Base-by-base conservation (phyloP, 179 eudicot species). In the Silene noctiflora region DNA sequence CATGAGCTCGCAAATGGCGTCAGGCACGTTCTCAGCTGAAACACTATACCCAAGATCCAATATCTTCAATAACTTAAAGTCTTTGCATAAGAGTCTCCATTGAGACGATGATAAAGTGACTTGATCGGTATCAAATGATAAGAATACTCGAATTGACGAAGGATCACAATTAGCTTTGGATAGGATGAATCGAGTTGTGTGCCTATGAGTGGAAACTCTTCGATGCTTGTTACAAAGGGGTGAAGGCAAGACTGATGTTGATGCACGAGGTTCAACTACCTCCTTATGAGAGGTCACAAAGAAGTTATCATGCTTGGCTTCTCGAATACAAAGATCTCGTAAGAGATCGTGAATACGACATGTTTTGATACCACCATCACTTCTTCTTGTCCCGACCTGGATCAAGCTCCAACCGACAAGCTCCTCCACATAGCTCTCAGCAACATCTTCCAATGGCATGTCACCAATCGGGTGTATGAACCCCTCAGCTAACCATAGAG, bases 401-500 rank as follows among this genome's bases (percentile, higher is more conserved):
- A 82, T 71, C 39, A 82, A 55, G 51, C 79, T 82, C 35, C 84
- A 72, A 29, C 75, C 78, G 9, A 78, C 53, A 2, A 78, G 77
- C 0, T 69, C 76, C 13, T 70, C 77, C 27, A 82, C 24, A 58
- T 78, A 78, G n/a, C 77, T 75, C 35, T 78, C 82, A 4, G 81
- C 82, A 0, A 78, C 70, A 27, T 82, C 84, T 21, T 82, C 82
- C 55, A 78, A 11, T 4, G 68, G 10, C n/a, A 46, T 46, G 6
- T 78, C 63, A 11, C 77, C 75, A 10, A 16, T 27, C 19, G 75
- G 69, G 29, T 75, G 71, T 63, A 81, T 46, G 39, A 84, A 78
- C 46, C 86, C 84, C 48, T 84, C 86, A 3, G 82, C 78, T 11
- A 78, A 22, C 86, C 84, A 84, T 12, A 84, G 2, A 10, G 82